Conservation (phyloP, 2,329 filamentous ascomycete genomes). For the Thielaviopsis punctulata region DNA sequence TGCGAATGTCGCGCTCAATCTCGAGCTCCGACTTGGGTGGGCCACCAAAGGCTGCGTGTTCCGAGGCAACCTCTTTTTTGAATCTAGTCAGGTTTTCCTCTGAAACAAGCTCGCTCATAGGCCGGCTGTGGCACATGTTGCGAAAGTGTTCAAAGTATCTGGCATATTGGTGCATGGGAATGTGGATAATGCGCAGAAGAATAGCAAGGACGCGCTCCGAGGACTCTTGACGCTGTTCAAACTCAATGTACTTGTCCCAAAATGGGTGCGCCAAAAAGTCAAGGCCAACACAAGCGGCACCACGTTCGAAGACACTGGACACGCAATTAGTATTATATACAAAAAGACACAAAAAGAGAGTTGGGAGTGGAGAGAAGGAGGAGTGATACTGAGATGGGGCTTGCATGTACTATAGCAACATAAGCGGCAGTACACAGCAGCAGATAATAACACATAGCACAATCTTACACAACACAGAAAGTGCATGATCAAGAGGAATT, state of each 20-base stretch:
- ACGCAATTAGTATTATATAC: not conserved
- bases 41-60: conserved; percentile 35
- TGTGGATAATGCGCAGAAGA: conserved; percentile 63
- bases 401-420: conserved; percentile 7
- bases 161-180: conserved; percentile 91
- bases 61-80: conserved; percentile 52
- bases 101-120: conserved; percentile 55
- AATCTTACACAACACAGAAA: not conserved
- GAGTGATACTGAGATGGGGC: conserved; percentile 14
- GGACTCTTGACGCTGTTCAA: conserved; percentile 77
- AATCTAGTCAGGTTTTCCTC: conserved; percentile 51
- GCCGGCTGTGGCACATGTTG: conserved; percentile 53
- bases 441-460: conserved; percentile 4
- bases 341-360: conserved; percentile 13
- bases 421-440: conserved; percentile 1
- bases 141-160: conserved; percentile 88
- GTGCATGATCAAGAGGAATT: conserved; percentile 6
- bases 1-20: conserved; percentile 64
- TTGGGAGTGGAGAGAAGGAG: conserved; percentile 15
- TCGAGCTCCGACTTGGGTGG: conserved; percentile 53
- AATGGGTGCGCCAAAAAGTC: conserved; percentile 92
- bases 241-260: conserved; percentile 98
- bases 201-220: conserved; percentile 75
- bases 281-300: conserved; percentile 65
- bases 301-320: conserved; percentile 84